These are phyloP conservation scores for Senna tora DNA, from an alignment of 306 rosid genomes.

Conservation along the genomic window DNA sequence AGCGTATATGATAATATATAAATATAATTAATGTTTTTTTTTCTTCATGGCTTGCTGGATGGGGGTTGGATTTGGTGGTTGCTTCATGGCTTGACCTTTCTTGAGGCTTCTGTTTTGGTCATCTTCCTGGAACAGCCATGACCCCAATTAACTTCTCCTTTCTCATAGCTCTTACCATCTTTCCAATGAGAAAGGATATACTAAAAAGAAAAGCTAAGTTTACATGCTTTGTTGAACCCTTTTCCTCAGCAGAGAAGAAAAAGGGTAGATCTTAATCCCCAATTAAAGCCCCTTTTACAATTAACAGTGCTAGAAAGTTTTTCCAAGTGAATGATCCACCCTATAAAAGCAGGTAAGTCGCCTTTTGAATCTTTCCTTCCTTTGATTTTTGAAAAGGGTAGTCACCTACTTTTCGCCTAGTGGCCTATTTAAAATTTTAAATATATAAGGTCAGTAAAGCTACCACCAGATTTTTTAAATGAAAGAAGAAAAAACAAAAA, in stretches of 20 bases:
- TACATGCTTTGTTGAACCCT: conserved; percentile 45
- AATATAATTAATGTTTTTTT: not conserved
- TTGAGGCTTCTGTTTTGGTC: conserved; percentile 45
- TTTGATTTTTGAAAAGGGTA: conserved; percentile 25
- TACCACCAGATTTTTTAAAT: conserved; percentile 37
- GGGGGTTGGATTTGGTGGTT: conserved; percentile 47
- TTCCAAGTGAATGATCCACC: conserved; percentile 40
- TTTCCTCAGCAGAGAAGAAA: conserved; percentile 36
- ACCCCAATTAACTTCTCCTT: conserved; percentile 47
- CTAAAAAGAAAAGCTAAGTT: conserved; percentile 33
- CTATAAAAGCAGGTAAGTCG: conserved; percentile 39
- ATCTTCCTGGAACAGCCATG: conserved; percentile 54
- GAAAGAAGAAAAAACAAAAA: conserved; percentile 1
- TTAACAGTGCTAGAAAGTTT: conserved; percentile 41
- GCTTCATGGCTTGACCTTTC: conserved; percentile 27
- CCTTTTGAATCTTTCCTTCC: conserved; percentile 49
- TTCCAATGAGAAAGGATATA: conserved; percentile 38
- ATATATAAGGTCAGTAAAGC: conserved; percentile 47
- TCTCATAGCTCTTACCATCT: conserved; percentile 32
- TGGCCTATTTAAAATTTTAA: conserved; percentile 31
- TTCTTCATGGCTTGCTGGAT: not conserved
- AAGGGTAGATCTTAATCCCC: conserved; percentile 36
- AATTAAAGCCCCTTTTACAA: conserved; percentile 45
- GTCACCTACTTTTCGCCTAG: conserved; percentile 39
- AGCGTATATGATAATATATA: not conserved